phyloP scores from a whole-genome alignment of 2,329 filamentous ascomycete species.

The Neofusicoccum umdonicola region DNA sequence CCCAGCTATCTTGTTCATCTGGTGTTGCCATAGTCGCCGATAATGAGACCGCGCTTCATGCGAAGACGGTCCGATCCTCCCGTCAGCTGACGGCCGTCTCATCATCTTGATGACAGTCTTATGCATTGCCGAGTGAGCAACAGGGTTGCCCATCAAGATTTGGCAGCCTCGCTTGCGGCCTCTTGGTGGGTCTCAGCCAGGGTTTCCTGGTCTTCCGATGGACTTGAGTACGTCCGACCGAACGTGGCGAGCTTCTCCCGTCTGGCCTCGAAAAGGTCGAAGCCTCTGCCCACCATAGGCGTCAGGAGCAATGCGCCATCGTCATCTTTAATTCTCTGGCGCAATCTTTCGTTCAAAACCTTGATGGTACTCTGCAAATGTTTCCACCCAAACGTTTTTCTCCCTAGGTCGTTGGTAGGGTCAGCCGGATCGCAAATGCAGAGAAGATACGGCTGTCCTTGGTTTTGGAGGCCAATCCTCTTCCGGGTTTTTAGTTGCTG shows the following conservation, averaged over 20 bases:
- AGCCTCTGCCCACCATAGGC: neutral
- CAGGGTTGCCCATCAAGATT: neutral
- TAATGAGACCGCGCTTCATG: neutral
- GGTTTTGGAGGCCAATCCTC: neutral
- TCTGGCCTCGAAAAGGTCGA: neutral
- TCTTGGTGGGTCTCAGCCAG: neutral
- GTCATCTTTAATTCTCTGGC: neutral
- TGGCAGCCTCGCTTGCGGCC: neutral
- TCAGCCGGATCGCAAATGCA: constrained; percentile 61
- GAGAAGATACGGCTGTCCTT: constrained; percentile 43
- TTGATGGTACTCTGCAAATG: constrained; percentile 45
- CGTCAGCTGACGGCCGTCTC: neutral
- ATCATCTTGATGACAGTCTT: neutral
- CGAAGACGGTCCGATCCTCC: neutral
- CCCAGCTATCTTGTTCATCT: too few species aligned
- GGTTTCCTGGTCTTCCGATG: neutral
- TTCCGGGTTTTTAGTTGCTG: neutral
- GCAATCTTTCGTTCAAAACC: neutral
- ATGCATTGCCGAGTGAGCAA: neutral
- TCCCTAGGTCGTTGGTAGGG: constrained; percentile 57
- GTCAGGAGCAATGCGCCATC: neutral
- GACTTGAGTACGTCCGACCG: neutral
- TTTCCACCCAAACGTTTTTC: constrained; percentile 47
- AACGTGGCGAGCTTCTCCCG: neutral
- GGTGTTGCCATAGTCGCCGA: neutral